phyloP scores from a whole-genome alignment of 768 basidiomycete species.

The Suillus bovinus region DNA sequence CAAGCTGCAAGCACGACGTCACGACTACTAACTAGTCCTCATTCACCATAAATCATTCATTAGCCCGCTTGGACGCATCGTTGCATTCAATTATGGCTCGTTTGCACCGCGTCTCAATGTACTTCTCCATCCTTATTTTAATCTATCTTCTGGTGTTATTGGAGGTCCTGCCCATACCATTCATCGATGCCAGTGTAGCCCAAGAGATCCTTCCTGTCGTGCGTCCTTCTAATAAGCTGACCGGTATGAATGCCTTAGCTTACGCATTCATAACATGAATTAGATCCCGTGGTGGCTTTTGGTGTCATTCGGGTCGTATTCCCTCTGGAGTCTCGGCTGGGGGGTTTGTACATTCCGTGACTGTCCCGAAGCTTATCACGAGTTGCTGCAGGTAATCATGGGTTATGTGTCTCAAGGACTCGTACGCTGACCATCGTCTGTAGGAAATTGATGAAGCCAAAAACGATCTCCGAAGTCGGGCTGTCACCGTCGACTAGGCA shows the following conservation, averaged over 20 bases:
- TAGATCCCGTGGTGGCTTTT: conserved; percentile 85
- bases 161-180: conserved; percentile 53
- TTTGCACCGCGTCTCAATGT: conserved; percentile 51
- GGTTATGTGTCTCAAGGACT: not conserved
- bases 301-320: conserved; percentile 78
- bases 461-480: conserved; percentile 56
- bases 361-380: conserved; percentile 77
- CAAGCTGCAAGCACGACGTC: too few relatives aligned
- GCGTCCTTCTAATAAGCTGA: conserved; percentile 28
- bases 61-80: not conserved
- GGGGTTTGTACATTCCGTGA: conserved; percentile 74
- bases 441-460: conserved; percentile 65
- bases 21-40: too few relatives aligned
- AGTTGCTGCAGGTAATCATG: conserved; percentile 57
- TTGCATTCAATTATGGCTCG: conserved; percentile 51
- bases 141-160: conserved; percentile 61
- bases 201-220: conserved; percentile 61
- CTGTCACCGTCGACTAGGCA: conserved; percentile 58
- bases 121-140: conserved; percentile 42
- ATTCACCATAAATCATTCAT: not conserved
- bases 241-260: not conserved
- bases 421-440: not conserved
- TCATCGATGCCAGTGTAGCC: conserved; percentile 46
- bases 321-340: conserved; percentile 74
- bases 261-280: not conserved